A percentile compares a stretch with the other conserved stretches of the same genome.
Conservation (phyloP, 306 rosid genomes). For the Datisca glomerata region DNA sequence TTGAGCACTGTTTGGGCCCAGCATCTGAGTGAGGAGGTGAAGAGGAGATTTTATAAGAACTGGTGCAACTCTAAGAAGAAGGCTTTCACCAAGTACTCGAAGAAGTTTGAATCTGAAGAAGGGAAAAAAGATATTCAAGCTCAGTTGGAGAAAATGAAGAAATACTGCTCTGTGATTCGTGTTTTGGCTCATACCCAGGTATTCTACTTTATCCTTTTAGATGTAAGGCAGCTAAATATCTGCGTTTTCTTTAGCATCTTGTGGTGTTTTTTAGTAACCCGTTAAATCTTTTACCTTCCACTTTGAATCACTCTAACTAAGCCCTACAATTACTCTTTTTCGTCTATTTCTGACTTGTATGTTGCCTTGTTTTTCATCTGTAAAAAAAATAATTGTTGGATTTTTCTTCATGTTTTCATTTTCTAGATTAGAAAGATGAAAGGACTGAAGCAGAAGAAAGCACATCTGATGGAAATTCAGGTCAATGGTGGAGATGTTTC, state of each 20-base stretch:
- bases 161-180: constrained; percentile 47
- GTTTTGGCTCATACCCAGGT: constrained; percentile 87
- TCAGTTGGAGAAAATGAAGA: constrained; percentile 57
- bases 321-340: background rate
- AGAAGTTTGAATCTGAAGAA: constrained; percentile 40
- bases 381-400: too few species aligned
- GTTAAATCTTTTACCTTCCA: background rate
- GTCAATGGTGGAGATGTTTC: constrained; percentile 32
- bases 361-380: background rate
- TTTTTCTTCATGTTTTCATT: background rate
- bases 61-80: constrained; percentile 79
- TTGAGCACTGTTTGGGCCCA: constrained; percentile 72
- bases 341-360: background rate
- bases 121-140: constrained; percentile 48
- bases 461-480: constrained; percentile 42
- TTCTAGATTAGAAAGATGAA: constrained; percentile 31
- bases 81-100: constrained; percentile 56
- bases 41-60: constrained; percentile 66
- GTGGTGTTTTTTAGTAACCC: background rate
- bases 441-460: constrained; percentile 41
- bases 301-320: too few species aligned
- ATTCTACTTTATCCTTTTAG: background rate
- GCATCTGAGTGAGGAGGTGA: constrained; percentile 67
- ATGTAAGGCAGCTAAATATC: too few species aligned
- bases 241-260: background rate